Percentiles rank a stretch among this genome's conserved stretches.
phyloP scores from a whole-genome alignment of 2,329 filamentous ascomycete genomes.

The Didymella lethalis region DNA sequence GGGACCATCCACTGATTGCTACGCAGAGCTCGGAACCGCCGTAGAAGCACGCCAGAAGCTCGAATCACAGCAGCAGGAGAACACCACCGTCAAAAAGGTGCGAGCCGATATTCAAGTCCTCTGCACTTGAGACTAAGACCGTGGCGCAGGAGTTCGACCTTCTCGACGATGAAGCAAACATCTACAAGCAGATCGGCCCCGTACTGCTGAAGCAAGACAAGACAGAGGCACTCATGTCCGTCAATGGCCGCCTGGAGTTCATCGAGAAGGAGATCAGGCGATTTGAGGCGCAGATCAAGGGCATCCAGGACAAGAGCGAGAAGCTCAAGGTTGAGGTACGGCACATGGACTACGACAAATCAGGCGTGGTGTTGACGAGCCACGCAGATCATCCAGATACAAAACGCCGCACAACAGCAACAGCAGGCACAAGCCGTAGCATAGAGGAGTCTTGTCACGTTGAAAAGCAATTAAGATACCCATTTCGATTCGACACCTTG shows the following conservation, averaged over 20 bases:
- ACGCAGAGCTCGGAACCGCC: conserved; percentile 76
- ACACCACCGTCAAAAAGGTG: conserved; percentile 84
- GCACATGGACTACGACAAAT: background rate
- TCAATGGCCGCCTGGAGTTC: conserved; percentile 89
- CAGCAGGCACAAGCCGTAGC: conserved; percentile 32
- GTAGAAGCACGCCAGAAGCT: conserved; percentile 87
- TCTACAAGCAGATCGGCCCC: conserved; percentile 95
- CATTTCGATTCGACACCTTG: conserved; percentile 6
- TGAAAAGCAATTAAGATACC: conserved; percentile 20
- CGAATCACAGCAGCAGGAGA: conserved; percentile 93
- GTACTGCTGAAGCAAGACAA: conserved; percentile 95
- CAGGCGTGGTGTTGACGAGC: conserved; percentile 8
- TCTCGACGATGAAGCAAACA: conserved; percentile 81
- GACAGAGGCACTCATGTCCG: conserved; percentile 85
- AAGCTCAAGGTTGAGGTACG: conserved; percentile 69
- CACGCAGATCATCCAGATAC: conserved; percentile 43
- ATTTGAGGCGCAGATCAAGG: conserved; percentile 71
- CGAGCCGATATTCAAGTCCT: conserved; percentile 8
- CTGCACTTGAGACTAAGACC: conserved; percentile 10
- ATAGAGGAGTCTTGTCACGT: conserved; percentile 5
- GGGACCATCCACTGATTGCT: conserved; percentile 24
- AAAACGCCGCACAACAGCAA: conserved; percentile 42
- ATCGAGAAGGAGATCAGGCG: conserved; percentile 88
- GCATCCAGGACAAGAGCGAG: conserved; percentile 70
- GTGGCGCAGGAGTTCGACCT: conserved; percentile 75